phyloP scores from a whole-genome alignment of 23 red algal species.

The Pyropia yezoensis region DNA sequence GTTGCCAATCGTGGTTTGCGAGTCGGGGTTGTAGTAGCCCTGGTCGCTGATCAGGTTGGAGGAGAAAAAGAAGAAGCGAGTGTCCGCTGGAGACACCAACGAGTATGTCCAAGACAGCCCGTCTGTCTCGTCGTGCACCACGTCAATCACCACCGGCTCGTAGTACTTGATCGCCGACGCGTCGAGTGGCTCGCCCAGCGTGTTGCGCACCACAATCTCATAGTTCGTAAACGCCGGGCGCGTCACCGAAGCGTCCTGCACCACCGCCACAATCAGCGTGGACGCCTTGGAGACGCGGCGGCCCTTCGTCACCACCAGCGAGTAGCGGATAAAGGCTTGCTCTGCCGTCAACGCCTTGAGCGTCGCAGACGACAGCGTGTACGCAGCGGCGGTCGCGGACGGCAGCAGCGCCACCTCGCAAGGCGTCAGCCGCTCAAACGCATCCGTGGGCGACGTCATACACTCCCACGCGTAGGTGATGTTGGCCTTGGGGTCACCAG shows the following conservation, averaged over 20 bases:
- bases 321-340: slow-evolving; percentile 24
- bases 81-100: slow-evolving; percentile 16
- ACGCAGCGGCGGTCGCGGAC: neutral
- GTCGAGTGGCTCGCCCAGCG: slow-evolving; percentile 17
- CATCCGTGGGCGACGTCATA: neutral
- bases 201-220: slow-evolving; percentile 28
- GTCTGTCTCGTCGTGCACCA: slow-evolving; percentile 3
- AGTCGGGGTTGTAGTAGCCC: slow-evolving; percentile 30
- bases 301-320: slow-evolving; percentile 40
- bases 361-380: neutral
- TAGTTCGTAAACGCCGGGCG: slow-evolving; percentile 19
- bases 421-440: neutral
- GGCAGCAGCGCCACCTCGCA: neutral
- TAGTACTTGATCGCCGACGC: slow-evolving; percentile 35
- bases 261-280: slow-evolving; percentile 26
- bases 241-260: slow-evolving; percentile 8
- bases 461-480: neutral
- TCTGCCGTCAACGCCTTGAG: slow-evolving; percentile 4
- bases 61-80: slow-evolving; percentile 25
- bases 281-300: slow-evolving; percentile 19
- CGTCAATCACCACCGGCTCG: slow-evolving; percentile 36
- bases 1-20: slow-evolving; percentile 26
- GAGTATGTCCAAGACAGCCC: slow-evolving; percentile 41
- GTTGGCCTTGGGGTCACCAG: neutral
- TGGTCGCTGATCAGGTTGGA: slow-evolving; percentile 33